Evolutionary conservation across 1,284 basidiomycete species (phyloP).

Genomic region (Apiotrichum siamense): DNA sequence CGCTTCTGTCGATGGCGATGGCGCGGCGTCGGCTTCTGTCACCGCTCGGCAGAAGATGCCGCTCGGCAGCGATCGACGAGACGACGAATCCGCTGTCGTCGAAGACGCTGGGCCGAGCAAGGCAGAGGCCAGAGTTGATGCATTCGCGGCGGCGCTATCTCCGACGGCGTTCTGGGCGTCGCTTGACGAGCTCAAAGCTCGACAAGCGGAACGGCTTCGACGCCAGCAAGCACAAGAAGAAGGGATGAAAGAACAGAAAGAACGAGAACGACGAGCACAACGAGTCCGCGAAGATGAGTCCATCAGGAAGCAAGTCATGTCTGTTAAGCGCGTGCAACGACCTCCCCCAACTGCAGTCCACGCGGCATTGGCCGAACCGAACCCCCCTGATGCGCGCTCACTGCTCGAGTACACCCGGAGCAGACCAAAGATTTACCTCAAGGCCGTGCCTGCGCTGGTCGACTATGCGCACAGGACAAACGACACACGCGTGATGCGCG

Average conservation of each 20-base stretch:
- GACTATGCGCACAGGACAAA: background rate
- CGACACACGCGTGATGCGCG: background rate
- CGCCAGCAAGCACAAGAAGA: no score
- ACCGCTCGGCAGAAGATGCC: conserved; percentile 4
- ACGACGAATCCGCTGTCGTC: background rate
- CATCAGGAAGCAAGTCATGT: no score
- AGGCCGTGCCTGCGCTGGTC: background rate
- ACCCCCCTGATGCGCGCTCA: background rate
- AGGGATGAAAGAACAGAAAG: no score
- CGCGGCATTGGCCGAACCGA: background rate
- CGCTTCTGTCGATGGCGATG: no score
- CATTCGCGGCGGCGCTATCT: no score
- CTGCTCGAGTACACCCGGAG: background rate
- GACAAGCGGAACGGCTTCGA: no score
- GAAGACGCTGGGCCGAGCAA: background rate
- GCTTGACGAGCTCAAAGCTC: background rate
- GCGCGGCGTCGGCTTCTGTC: no score
- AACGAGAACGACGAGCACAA: no score
- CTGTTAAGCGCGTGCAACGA: no score
- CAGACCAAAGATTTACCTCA: background rate
- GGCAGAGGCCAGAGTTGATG: background rate
- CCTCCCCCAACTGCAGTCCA: background rate
- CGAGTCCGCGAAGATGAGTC: no score
- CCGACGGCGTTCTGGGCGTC: no score
- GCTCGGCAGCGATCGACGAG: background rate